These are phyloP conservation scores for Colletotrichum tanaceti DNA, from an alignment of 2,329 filamentous ascomycete species.

Conservation along the genomic window DNA sequence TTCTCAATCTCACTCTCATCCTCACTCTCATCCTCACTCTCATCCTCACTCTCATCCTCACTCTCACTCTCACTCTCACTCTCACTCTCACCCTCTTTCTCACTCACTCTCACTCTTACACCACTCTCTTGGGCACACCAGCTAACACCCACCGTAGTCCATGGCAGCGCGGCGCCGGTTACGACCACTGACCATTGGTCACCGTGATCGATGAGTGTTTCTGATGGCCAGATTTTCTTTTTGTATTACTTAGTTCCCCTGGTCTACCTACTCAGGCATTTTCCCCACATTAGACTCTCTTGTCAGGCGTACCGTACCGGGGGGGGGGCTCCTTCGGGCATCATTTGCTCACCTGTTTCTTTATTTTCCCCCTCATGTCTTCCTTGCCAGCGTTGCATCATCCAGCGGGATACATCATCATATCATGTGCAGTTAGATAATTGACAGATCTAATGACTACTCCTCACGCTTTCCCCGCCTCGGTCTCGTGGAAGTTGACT, in stretches of 20 bases:
- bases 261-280: background rate
- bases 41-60: background rate
- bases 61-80: too few relatives aligned
- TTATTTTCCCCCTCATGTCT: background rate
- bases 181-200: conserved; percentile 23
- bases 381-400: background rate
- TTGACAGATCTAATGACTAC: background rate
- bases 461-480: background rate
- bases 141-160: conserved; percentile 9
- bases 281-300: background rate
- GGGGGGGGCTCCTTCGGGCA: background rate
- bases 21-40: accelerated
- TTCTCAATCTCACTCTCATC: too few relatives aligned
- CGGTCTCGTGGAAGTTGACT: too few relatives aligned
- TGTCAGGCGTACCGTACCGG: background rate
- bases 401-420: background rate
- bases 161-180: conserved; percentile 37
- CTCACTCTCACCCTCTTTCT: too few relatives aligned
- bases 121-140: background rate
- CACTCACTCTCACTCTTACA: too few relatives aligned
- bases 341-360: background rate
- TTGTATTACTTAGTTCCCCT: background rate
- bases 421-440: background rate
- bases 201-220: background rate
- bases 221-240: background rate